phyloP scores from a whole-genome alignment of 192 early-diverging fungal genomes.

The Haplosporangium gracile region DNA sequence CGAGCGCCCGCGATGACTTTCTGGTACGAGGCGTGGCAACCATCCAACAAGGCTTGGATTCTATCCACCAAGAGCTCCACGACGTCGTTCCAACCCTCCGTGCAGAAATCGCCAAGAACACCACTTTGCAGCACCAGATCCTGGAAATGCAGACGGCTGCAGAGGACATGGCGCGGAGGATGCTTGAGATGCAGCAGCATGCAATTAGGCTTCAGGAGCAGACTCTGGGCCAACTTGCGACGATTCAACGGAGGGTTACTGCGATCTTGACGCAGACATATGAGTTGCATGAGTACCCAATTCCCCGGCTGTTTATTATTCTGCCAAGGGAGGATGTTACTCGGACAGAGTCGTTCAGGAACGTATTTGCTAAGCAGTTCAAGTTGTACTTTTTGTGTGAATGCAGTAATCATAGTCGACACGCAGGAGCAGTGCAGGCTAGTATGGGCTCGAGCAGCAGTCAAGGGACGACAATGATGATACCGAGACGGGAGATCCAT shows the following conservation, averaged over 20 bases:
- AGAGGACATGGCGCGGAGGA: neutral
- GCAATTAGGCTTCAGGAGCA: constrained; percentile 7
- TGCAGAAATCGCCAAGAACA: constrained; percentile 4
- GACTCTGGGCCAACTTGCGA: constrained; percentile 4
- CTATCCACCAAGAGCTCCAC: neutral
- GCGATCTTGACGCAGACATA: constrained; percentile 27
- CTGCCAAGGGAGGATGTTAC: constrained; percentile 10
- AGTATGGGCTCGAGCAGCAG: neutral
- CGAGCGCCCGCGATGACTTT: neutral
- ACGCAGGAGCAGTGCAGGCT: neutral
- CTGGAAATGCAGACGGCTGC: constrained; percentile 3
- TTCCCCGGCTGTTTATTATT: constrained; percentile 22
- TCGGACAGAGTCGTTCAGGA: neutral
- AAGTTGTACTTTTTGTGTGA: constrained; percentile 33
- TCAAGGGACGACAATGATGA: neutral
- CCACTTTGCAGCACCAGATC: neutral
- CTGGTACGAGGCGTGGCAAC: neutral
- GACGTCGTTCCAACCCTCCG: neutral
- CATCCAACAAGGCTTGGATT: neutral
- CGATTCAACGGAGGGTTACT: constrained; percentile 14
- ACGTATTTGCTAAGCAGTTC: constrained; percentile 14
- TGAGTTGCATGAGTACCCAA: constrained; percentile 30
- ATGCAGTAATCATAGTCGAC: neutral
- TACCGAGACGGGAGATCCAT: constrained; percentile 16
- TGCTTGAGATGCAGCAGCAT: constrained; percentile 11